These are phyloP conservation scores for Pichia nakasei DNA, from an alignment of 805 yeast species.

Conservation along the genomic window DNA sequence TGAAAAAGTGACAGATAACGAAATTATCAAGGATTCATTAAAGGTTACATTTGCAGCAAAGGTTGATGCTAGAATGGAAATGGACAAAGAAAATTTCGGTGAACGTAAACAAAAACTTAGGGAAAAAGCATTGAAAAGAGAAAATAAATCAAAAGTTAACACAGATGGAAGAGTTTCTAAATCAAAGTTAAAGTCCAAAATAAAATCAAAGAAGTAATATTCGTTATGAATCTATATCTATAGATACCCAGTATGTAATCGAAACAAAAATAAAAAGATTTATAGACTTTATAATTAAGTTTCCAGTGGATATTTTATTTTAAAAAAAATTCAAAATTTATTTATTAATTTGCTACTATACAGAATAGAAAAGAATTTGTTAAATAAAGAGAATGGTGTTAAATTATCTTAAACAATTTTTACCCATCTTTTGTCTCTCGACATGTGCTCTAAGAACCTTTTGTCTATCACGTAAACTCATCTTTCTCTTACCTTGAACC, in stretches of 20 bases:
- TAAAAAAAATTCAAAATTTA: no score
- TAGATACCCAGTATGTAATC: no score
- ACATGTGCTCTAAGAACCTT: conserved; percentile 79
- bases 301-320: no score
- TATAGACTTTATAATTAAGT: no score
- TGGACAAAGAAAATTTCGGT: conserved; percentile 88
- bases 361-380: background rate
- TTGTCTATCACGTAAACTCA: conserved; percentile 87
- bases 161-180: background rate
- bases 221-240: no score
- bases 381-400: no score
- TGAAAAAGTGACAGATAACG: conserved; percentile 60
- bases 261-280: no score
- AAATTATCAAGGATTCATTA: conserved; percentile 62
- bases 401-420: background rate
- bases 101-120: conserved; percentile 32
- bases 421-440: conserved; percentile 70
- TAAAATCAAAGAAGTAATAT: background rate
- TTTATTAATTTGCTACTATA: background rate
- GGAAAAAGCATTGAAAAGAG: conserved; percentile 11
- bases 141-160: background rate
- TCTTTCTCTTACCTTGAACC: conserved; percentile 88
- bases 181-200: background rate
- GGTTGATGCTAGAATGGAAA: conserved; percentile 84
- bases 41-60: conserved; percentile 70